These are phyloP conservation scores for Kwoniella pini DNA, from an alignment of 768 basidiomycete species.

Conservation along the genomic window DNA sequence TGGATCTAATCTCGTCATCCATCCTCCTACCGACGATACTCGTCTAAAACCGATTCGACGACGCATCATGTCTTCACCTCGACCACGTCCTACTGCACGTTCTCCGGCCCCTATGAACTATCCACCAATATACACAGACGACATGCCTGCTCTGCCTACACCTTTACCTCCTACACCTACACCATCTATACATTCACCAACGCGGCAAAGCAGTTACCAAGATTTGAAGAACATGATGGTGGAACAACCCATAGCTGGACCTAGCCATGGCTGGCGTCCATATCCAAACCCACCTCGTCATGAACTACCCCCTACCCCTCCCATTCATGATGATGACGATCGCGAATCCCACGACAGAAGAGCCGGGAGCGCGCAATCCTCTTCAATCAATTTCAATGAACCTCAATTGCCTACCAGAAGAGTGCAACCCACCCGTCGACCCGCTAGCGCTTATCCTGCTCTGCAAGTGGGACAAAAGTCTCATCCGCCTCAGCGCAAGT, in stretches of 20 bases:
- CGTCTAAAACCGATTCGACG: neutral
- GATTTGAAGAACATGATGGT: conserved; percentile 4
- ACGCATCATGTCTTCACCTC: conserved; percentile 7
- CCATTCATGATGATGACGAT: conserved; percentile 13
- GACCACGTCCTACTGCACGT: conserved; percentile 5
- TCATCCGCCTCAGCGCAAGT: conserved; percentile 32
- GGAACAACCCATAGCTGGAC: conserved; percentile 23
- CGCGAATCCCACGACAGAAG: conserved; percentile 1
- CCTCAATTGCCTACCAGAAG: conserved; percentile 27
- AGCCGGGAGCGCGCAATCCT: conserved; percentile 1
- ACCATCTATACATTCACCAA: conserved; percentile 30
- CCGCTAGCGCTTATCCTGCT: conserved; percentile 35
- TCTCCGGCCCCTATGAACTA: conserved; percentile 10
- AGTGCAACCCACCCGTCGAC: conserved; percentile 25
- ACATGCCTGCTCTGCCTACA: conserved; percentile 16
- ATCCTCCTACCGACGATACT: neutral
- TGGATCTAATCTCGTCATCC: neutral
- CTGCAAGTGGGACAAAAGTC: conserved; percentile 11
- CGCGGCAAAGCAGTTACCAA: conserved; percentile 17
- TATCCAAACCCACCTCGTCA: conserved; percentile 10
- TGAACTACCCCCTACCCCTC: conserved; percentile 25
- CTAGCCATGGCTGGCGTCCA: conserved; percentile 16
- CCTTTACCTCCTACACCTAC: conserved; percentile 35
- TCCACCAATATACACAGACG: neutral
- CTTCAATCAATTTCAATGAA: conserved; percentile 26